Base-by-base conservation (phyloP, 352 stramenopile species). In the Pythium graminicola region DNA sequence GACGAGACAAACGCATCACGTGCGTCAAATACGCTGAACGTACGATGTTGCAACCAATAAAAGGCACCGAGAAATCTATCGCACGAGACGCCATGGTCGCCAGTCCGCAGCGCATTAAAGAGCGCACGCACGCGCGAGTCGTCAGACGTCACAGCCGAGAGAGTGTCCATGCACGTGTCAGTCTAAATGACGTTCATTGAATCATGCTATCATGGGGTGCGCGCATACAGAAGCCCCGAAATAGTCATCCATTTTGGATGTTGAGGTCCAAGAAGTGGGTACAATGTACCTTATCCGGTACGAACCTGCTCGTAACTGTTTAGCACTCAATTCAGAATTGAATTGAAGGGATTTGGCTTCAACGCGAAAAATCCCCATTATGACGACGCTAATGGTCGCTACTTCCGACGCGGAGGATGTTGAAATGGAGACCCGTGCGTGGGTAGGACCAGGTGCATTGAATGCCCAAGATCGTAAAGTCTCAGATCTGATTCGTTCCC, bases 1-100 rank as follows among this genome's bases (percentile, higher is more conserved):
- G 78, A 85, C 11, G 72, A 77, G 6, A 65, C 65, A 23, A 85
- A 87, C 8, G 76, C 73, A 31, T 84, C 69, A 39, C 80, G 83
- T 8, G 69, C 67, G 33, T 89, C 79, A 13, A 87, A 80, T 9
- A 89, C 48, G 20, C 64, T 87, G 32, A 89, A 89, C 19, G 55
- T 44, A 8, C 58, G 51, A 35, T 84, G 70, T 62, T 89, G 79
- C 29, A 82, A 50, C 43, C 85, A 89, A 60, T 89, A 89, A 13
- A 87, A 31, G 24, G 64, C 39, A 32, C 59, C 49, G 13, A 69
- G 55, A 53, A 86, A 42, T 7, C 60, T 29, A 47, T 86, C 76
- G 11, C 81, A 68, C 41, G 64, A 72, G 43, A 83, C 76, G 28
- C 76, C 73, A 26, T 64, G 60, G 22, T 86, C 76, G 20, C 67